Percentiles rank a stretch among this genome's conserved stretches.
Conservation (phyloP, 148 eudicot genomes). For the Vaccinium myrtillus region DNA sequence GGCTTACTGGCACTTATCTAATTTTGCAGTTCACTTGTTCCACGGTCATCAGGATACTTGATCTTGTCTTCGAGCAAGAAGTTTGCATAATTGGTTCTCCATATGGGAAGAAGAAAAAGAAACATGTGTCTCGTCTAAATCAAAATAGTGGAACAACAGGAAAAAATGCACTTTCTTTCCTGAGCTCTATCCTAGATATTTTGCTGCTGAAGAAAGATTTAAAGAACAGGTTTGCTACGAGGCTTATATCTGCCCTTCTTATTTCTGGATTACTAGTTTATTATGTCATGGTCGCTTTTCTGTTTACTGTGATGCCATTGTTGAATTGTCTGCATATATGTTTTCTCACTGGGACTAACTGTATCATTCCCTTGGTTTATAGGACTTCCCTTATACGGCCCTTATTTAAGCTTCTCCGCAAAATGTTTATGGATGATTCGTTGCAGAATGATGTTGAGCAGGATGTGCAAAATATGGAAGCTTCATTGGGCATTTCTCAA, state of each 20-base stretch:
- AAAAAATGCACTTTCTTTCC: conserved; percentile 36
- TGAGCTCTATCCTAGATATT: conserved; percentile 77
- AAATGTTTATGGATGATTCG: conserved; percentile 43
- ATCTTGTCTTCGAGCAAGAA: conserved; percentile 35
- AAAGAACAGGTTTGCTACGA: conserved; percentile 44
- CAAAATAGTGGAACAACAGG: not conserved
- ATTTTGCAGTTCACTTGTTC: conserved; percentile 53
- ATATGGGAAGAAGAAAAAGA: conserved; percentile 54
- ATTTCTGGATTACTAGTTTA: not conserved
- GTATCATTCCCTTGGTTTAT: not conserved
- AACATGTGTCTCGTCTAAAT: conserved; percentile 24
- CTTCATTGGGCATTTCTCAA: conserved; percentile 39
- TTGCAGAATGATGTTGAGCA: conserved; percentile 20
- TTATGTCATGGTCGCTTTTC: not conserved
- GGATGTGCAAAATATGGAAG: conserved; percentile 30
- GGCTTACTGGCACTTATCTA: not conserved
- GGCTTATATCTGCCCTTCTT: not conserved
- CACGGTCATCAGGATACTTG: conserved; percentile 42
- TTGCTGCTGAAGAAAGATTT: conserved; percentile 76
- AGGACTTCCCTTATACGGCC: conserved; percentile 59
- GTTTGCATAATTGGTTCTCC: conserved; percentile 17
- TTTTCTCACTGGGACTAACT: not conserved
- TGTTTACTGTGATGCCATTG: conserved; percentile 9
- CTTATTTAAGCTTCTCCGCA: conserved; percentile 65
- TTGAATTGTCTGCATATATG: not conserved